phyloP scores from a whole-genome alignment of 495 filamentous ascomycete species.

The Pseudomonodictys pantanalensis region DNA sequence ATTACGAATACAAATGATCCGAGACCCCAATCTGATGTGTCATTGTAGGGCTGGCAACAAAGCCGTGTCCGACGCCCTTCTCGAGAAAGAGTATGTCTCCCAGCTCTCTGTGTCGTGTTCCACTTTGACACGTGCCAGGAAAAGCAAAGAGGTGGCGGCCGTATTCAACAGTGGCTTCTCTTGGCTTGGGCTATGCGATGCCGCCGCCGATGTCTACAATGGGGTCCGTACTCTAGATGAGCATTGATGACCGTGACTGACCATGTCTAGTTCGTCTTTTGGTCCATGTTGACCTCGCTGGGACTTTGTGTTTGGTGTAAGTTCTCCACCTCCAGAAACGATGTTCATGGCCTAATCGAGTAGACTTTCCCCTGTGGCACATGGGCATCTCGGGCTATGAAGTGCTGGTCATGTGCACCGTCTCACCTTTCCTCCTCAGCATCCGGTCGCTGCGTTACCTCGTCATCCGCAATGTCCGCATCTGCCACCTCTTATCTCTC shows the following conservation, averaged over 20 bases:
- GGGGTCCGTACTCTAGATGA: constrained; percentile 57
- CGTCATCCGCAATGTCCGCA: constrained; percentile 63
- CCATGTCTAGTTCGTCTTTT: constrained; percentile 76
- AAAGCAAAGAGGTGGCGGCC: constrained; percentile 68
- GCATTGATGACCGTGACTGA: constrained; percentile 9
- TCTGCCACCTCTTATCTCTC: constrained; percentile 72
- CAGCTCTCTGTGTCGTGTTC: background rate
- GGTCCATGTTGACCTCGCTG: constrained; percentile 87
- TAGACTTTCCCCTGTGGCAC: constrained; percentile 97
- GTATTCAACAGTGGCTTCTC: constrained; percentile 72
- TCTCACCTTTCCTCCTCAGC: constrained; percentile 77
- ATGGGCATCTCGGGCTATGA: constrained; percentile 99
- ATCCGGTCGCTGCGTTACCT: constrained; percentile 66
- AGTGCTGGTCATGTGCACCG: constrained; percentile 76
- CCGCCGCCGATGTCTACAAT: constrained; percentile 85
- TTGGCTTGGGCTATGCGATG: constrained; percentile 72
- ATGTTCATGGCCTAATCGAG: background rate
- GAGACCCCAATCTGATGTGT: constrained; percentile 26
- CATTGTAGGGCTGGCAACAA: constrained; percentile 49
- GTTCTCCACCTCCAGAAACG: constrained; percentile 35
- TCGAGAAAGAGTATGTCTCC: constrained; percentile 80
- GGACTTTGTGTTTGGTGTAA: constrained; percentile 91
- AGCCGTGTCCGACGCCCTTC: constrained; percentile 64
- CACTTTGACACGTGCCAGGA: constrained; percentile 51
- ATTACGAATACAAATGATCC: constrained; percentile 27